phyloP scores from a whole-genome alignment of 331 rosid species.

The Rosa hybrid region DNA sequence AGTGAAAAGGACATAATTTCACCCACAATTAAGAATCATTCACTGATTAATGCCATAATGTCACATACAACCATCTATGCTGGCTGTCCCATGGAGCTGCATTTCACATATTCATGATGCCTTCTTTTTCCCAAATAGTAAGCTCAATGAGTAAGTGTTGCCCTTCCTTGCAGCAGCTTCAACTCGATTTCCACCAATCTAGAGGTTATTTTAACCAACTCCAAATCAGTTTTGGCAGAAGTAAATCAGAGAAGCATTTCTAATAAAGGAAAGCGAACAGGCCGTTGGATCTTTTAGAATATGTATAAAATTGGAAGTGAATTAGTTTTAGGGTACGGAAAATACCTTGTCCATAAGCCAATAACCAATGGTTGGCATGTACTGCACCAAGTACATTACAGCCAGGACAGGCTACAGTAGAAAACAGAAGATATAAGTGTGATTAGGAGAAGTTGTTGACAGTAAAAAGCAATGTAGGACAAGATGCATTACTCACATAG shows the following conservation, averaged over 20 bases:
- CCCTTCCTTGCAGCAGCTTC: constrained; percentile 80
- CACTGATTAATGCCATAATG: neutral
- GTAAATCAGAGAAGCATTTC: neutral
- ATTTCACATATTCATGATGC: constrained; percentile 23
- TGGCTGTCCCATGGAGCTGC: neutral
- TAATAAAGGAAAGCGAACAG: neutral
- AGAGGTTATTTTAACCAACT: constrained; percentile 15
- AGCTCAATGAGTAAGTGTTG: constrained; percentile 69
- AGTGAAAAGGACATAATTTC: no score
- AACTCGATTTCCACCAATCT: constrained; percentile 83
- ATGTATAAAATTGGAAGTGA: neutral
- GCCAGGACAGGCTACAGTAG: constrained; percentile 82
- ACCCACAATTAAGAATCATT: neutral
- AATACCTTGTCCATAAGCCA: constrained; percentile 98
- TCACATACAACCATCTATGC: neutral
- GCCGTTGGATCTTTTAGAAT: neutral
- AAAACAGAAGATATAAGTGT: constrained; percentile 11
- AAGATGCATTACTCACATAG: neutral
- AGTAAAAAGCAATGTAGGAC: neutral
- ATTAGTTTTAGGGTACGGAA: constrained; percentile 12
- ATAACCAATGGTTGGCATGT: constrained; percentile 86
- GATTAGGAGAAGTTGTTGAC: neutral
- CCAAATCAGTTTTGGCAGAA: neutral
- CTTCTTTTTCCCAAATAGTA: constrained; percentile 77
- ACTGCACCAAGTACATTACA: constrained; percentile 91